Percentiles rank a stretch among this genome's conserved stretches.
Evolutionary conservation across 768 basidiomycete species (phyloP).

Genomic region (Leccinum arenicola): DNA sequence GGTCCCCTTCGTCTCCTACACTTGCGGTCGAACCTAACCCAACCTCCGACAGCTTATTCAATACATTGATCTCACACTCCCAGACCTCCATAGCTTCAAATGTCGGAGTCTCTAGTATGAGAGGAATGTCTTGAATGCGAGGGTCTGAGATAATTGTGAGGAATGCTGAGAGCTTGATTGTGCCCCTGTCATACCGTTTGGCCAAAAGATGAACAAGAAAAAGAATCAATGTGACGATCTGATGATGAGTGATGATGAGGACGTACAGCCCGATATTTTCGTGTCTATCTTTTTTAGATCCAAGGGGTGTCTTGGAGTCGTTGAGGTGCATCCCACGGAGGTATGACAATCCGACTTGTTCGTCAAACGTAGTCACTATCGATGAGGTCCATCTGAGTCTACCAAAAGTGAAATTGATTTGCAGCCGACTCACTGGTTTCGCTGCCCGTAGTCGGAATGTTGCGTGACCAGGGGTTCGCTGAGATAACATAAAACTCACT

Average conservation of each 20-base stretch:
- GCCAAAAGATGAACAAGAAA: not conserved
- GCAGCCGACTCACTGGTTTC: constrained; percentile 20
- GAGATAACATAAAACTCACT: constrained; percentile 40
- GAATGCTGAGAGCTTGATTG: constrained; percentile 63
- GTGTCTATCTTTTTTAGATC: constrained; percentile 73
- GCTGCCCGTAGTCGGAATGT: constrained; percentile 13
- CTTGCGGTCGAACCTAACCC: not conserved
- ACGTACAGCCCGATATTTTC: constrained; percentile 82
- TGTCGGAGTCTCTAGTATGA: constrained; percentile 80
- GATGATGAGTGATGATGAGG: constrained; percentile 25
- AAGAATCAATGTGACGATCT: not conserved
- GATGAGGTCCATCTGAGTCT: not conserved
- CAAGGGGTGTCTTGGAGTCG: constrained; percentile 67
- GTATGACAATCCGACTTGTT: constrained; percentile 67
- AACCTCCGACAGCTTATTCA: constrained; percentile 43
- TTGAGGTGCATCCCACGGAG: constrained; percentile 85
- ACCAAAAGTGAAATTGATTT: not conserved
- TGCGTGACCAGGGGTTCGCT: not conserved
- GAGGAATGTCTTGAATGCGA: constrained; percentile 65
- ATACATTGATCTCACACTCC: constrained; percentile 66
- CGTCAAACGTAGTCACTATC: constrained; percentile 64
- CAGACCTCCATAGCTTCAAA: constrained; percentile 68
- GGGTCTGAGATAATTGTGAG: constrained; percentile 64
- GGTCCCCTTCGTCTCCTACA: not conserved
- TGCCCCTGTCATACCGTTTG: constrained; percentile 45